These are phyloP conservation scores for Lactifluus rugatus DNA, from an alignment of 768 basidiomycete species.

Conservation along the genomic window DNA sequence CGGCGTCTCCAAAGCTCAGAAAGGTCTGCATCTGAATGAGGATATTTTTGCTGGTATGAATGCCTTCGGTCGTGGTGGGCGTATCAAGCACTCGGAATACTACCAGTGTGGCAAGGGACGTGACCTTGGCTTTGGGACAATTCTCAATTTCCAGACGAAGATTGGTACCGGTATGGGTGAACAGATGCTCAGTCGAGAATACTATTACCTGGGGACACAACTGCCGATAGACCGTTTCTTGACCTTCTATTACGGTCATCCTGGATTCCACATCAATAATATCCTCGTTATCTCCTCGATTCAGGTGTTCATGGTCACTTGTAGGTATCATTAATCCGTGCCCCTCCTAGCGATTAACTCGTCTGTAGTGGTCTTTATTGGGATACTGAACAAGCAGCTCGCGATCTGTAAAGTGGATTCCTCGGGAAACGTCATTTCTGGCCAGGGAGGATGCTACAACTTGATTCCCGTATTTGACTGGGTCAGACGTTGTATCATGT, in stretches of 20 bases:
- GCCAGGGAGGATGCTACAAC: constrained; percentile 92
- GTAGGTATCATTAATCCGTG: constrained; percentile 38
- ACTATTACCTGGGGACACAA: constrained; percentile 98
- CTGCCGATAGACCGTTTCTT: constrained; percentile 97
- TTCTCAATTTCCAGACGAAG: constrained; percentile 99
- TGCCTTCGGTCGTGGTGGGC: constrained; percentile 93
- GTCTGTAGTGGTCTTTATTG: constrained; percentile 74
- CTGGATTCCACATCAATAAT: constrained; percentile 99
- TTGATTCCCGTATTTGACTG: constrained; percentile 94
- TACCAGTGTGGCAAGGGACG: constrained; percentile 99
- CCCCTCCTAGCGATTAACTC: neutral
- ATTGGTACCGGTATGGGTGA: constrained; percentile 99
- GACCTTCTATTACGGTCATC: constrained; percentile 99
- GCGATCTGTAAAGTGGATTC: constrained; percentile 82
- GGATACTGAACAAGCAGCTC: constrained; percentile 91
- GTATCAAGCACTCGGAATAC: constrained; percentile 99
- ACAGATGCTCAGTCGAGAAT: constrained; percentile 98
- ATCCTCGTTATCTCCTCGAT: constrained; percentile 98
- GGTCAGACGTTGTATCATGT: constrained; percentile 94
- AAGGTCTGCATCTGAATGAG: constrained; percentile 96
- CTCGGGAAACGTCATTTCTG: constrained; percentile 64
- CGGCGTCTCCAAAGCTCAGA: constrained; percentile 98
- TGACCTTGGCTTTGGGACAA: constrained; percentile 98
- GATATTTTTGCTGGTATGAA: constrained; percentile 99
- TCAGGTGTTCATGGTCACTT: constrained; percentile 92